These are phyloP conservation scores for Yamadazyma scolyti DNA, from an alignment of 805 yeast genomes.

Conservation along the genomic window DNA sequence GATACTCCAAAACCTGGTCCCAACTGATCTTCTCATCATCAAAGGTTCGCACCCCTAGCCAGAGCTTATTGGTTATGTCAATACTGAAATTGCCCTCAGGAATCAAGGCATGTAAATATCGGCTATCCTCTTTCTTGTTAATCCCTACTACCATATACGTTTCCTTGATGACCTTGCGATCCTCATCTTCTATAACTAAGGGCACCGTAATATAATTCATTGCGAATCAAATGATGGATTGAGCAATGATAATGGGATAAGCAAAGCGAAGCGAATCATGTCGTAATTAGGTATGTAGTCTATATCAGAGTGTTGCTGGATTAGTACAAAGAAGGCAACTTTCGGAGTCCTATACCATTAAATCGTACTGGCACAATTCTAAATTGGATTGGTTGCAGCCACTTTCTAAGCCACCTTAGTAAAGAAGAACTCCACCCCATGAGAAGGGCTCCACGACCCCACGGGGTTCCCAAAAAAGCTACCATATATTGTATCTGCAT, in stretches of 20 bases:
- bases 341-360: too few species aligned
- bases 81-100: slow-evolving; percentile 10
- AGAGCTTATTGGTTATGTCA: slow-evolving; percentile 1
- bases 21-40: slow-evolving; percentile 10
- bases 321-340: too few species aligned
- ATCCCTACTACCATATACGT: slow-evolving; percentile 5
- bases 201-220: slow-evolving; percentile 8
- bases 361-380: too few species aligned
- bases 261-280: too few species aligned
- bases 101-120: slow-evolving; percentile 6
- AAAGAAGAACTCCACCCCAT: too few species aligned
- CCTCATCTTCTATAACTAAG: slow-evolving; percentile 7
- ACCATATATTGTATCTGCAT: too few species aligned
- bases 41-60: slow-evolving; percentile 2
- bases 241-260: neutral
- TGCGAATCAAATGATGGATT: slow-evolving; percentile 2
- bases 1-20: slow-evolving; percentile 11
- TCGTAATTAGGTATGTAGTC: too few species aligned
- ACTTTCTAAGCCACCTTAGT: too few species aligned
- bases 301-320: too few species aligned
- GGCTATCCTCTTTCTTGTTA: slow-evolving; percentile 1
- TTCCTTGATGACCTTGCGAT: slow-evolving; percentile 6
- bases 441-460: too few species aligned
- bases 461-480: too few species aligned
- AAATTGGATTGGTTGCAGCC: too few species aligned